phyloP scores from a whole-genome alignment of 306 rosid genomes.

The Erythrophleum fordii region DNA sequence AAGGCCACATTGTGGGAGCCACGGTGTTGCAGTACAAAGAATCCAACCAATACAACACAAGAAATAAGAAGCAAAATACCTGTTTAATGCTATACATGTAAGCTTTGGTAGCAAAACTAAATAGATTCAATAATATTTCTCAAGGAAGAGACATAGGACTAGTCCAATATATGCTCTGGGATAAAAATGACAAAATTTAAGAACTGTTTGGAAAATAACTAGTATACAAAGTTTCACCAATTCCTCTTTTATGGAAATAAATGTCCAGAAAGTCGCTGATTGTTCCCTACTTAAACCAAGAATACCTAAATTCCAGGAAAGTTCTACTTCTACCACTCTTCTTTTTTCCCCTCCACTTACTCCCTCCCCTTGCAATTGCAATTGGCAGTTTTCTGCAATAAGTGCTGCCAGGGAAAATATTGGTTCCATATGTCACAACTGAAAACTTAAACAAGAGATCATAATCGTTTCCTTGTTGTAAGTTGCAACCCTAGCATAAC shows the following conservation, averaged over 20 bases:
- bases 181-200: not conserved
- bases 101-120: conserved; percentile 38
- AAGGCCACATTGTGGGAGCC: conserved; percentile 79
- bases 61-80: conserved; percentile 66
- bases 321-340: not conserved
- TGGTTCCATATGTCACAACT: conserved; percentile 5
- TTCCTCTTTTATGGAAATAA: conserved; percentile 31
- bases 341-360: not conserved
- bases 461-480: conserved; percentile 10
- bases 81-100: conserved; percentile 40
- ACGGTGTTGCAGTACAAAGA: conserved; percentile 84
- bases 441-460: conserved; percentile 30
- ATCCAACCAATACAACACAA: conserved; percentile 66
- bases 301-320: not conserved
- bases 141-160: conserved; percentile 9
- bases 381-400: not conserved
- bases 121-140: conserved; percentile 21
- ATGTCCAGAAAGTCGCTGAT: conserved; percentile 4
- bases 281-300: not conserved
- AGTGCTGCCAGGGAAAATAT: not conserved
- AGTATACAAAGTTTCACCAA: conserved; percentile 24
- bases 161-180: not conserved
- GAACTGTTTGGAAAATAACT: not conserved
- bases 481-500: conserved; percentile 27
- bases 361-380: not conserved